phyloP scores from a whole-genome alignment of 163 green algal species.

The Trebouxia gelatinosa region DNA sequence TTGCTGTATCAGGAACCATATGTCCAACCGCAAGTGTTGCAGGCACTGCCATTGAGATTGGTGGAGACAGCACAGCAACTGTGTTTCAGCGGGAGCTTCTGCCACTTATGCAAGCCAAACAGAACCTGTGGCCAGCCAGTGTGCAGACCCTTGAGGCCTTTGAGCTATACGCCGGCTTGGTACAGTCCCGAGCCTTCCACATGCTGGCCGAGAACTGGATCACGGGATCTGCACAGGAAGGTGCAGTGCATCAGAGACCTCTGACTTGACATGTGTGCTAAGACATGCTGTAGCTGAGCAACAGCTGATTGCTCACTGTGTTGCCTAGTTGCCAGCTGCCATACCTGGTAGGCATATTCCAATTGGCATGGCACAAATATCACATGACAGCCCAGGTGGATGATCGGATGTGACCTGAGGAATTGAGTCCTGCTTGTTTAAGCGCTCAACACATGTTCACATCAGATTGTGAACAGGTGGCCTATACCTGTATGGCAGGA shows the following conservation, averaged over 20 bases:
- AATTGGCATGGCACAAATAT: too few relatives aligned
- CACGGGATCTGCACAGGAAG: conserved; percentile 35
- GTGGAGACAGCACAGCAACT: neutral
- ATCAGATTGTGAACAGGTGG: too few relatives aligned
- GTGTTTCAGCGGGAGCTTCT: conserved; percentile 34
- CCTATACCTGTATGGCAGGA: too few relatives aligned
- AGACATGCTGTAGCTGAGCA: neutral
- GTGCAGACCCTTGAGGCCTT: conserved; percentile 44
- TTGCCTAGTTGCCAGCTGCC: too few relatives aligned
- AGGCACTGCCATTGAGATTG: conserved; percentile 55
- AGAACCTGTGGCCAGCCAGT: conserved; percentile 51
- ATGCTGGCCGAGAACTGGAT: conserved; percentile 67
- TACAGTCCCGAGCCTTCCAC: conserved; percentile 77
- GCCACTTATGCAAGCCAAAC: conserved; percentile 37
- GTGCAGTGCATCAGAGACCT: conserved; percentile 7
- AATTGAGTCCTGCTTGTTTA: too few relatives aligned
- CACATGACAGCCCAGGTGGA: too few relatives aligned
- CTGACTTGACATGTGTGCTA: neutral
- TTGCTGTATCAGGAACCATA: too few relatives aligned
- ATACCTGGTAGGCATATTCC: too few relatives aligned
- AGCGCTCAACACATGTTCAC: too few relatives aligned
- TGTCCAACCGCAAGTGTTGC: too few relatives aligned
- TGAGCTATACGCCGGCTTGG: conserved; percentile 50
- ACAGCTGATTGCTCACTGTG: neutral
- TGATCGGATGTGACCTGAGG: too few relatives aligned